A percentile compares a stretch with the other conserved stretches of the same genome.
These are phyloP conservation scores for Micromonas commoda DNA, from an alignment of 139 green algal genomes.

Conservation along the genomic window DNA sequence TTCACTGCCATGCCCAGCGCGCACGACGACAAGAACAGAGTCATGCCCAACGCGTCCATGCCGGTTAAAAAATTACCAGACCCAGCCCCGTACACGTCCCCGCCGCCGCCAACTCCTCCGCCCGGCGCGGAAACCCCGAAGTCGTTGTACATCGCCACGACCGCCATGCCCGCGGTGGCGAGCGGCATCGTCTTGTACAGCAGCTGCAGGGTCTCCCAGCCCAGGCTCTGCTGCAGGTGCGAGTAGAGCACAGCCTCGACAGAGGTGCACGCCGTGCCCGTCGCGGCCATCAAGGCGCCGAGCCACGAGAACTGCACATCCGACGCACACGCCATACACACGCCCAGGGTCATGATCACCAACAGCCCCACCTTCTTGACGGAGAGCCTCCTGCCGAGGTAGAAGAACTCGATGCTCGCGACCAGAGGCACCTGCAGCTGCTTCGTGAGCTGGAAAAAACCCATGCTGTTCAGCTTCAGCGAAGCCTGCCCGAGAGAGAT, in stretches of 20 bases:
- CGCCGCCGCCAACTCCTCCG: not conserved
- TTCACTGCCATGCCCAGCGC: slow-evolving; percentile 10
- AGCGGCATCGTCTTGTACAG: slow-evolving; percentile 10
- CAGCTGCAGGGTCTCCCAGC: slow-evolving; percentile 7
- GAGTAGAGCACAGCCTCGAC: slow-evolving; percentile 2
- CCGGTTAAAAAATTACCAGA: no score
- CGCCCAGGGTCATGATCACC: not conserved
- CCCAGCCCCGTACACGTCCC: no score
- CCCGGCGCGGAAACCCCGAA: not conserved
- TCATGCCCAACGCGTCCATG: not conserved
- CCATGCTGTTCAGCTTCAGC: slow-evolving; percentile 24
- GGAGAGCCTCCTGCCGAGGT: slow-evolving; percentile 3
- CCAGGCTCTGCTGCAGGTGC: not conserved
- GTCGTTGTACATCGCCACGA: not conserved
- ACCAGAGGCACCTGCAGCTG: slow-evolving; percentile 18
- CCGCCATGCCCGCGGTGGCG: not conserved
- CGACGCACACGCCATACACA: not conserved
- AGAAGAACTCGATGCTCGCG: slow-evolving; percentile 18
- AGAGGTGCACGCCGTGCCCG: not conserved
- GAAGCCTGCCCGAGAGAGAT: not conserved
- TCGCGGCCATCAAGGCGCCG: not conserved
- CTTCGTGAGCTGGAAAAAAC: slow-evolving; percentile 20
- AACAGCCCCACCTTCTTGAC: not conserved
- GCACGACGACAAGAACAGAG: not conserved
- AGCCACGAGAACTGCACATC: not conserved